Conservation (phyloP, 106 monocot genomes). For the Gastrodia elata region DNA sequence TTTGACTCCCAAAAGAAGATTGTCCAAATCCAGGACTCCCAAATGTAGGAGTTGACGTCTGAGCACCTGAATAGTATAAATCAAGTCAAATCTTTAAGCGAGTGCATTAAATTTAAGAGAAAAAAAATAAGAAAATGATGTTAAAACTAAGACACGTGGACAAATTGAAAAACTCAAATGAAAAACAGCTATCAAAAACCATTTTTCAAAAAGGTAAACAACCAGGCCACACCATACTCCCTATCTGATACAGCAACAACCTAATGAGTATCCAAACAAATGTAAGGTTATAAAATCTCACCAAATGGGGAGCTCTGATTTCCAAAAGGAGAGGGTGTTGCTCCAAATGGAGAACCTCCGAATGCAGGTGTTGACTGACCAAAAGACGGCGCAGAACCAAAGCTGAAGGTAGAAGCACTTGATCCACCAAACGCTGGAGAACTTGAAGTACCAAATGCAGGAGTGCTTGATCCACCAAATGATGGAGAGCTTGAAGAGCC, state of each 20-base stretch:
- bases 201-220: slow-evolving; percentile 1
- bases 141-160: neutral
- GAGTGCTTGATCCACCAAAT: slow-evolving; percentile 18
- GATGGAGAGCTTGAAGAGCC: slow-evolving; percentile 27
- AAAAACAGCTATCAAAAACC: neutral
- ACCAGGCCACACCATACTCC: neutral
- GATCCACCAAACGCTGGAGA: slow-evolving; percentile 16
- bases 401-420: slow-evolving; percentile 19
- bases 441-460: slow-evolving; percentile 18
- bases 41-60: slow-evolving; percentile 60
- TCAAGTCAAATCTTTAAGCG: neutral
- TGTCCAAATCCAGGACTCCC: slow-evolving; percentile 70
- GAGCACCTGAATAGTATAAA: slow-evolving; percentile 46
- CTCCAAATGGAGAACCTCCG: slow-evolving; percentile 62
- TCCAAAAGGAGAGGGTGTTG: slow-evolving; percentile 53
- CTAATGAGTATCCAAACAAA: neutral
- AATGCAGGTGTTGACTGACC: slow-evolving; percentile 50
- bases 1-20: slow-evolving; percentile 40
- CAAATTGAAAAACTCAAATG: neutral
- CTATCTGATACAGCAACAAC: neutral
- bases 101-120: neutral
- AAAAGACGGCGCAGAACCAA: slow-evolving; percentile 35
- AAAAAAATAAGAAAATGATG: neutral
- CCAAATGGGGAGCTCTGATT: slow-evolving; percentile 68
- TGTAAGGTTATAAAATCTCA: slow-evolving; percentile 15